Percentiles rank a stretch among this genome's conserved stretches.
Evolutionary conservation across 257 asterid species (phyloP).

Genomic region (Haberlea rhodopensis): DNA sequence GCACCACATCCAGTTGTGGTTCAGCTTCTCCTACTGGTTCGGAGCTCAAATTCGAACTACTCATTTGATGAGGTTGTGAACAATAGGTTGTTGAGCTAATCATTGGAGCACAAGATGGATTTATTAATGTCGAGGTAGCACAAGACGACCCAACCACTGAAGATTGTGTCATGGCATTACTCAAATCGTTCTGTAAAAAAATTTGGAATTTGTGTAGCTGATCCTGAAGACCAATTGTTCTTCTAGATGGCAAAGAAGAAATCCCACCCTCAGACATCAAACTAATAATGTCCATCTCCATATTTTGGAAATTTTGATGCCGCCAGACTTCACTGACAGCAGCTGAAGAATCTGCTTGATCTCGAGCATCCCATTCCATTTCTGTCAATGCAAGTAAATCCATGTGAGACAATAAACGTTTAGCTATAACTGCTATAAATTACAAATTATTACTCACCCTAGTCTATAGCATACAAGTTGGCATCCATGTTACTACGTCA

Average conservation of each 20-base stretch:
- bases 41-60: conserved; percentile 29
- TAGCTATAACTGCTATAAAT: conserved; percentile 33
- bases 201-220: conserved; percentile 53
- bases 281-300: conserved; percentile 50
- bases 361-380: conserved; percentile 58
- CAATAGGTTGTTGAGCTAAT: conserved; percentile 68
- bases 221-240: conserved; percentile 46
- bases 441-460: conserved; percentile 32
- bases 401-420: conserved; percentile 68
- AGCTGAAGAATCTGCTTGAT: conserved; percentile 50
- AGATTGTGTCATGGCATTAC: conserved; percentile 75
- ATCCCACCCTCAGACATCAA: conserved; percentile 40
- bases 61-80: conserved; percentile 47
- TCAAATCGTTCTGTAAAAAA: conserved; percentile 63
- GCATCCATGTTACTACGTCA: conserved; percentile 13
- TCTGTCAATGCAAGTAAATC: conserved; percentile 88
- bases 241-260: conserved; percentile 41
- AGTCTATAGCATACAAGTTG: conserved; percentile 11
- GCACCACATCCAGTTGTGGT: conserved; percentile 31
- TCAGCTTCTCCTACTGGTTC: conserved; percentile 42
- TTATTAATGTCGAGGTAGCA: conserved; percentile 66
- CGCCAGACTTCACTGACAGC: conserved; percentile 50
- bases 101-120: conserved; percentile 71
- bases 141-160: conserved; percentile 71
- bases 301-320: conserved; percentile 41